These are phyloP conservation scores for Monosporozyma servazzii DNA, from an alignment of 805 yeast genomes.

Conservation along the genomic window DNA sequence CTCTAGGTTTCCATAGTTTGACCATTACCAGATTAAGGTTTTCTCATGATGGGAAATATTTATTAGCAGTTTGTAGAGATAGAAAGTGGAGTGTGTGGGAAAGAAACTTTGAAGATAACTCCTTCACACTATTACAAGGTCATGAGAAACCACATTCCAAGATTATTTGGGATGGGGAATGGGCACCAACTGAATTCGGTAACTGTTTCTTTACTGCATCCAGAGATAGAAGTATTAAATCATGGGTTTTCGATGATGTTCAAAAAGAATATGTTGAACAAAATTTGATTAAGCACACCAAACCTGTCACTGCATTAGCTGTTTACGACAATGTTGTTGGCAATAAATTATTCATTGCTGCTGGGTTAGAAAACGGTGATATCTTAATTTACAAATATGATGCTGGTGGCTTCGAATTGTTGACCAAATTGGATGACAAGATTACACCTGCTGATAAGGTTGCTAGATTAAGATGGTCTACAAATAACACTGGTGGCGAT, in stretches of 20 bases:
- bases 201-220: conserved; percentile 72
- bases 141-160: conserved; percentile 77
- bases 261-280: conserved; percentile 32
- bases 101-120: conserved; percentile 31
- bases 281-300: conserved; percentile 36
- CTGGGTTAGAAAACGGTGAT: conserved; percentile 65
- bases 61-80: conserved; percentile 82
- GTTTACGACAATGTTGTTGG: conserved; percentile 30
- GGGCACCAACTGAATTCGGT: conserved; percentile 52
- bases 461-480: conserved; percentile 51
- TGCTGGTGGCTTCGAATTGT: conserved; percentile 22
- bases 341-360: conserved; percentile 37
- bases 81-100: conserved; percentile 75
- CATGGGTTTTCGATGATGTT: conserved; percentile 48
- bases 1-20: conserved; percentile 60
- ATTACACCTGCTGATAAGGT: conserved; percentile 56
- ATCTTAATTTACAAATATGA: conserved; percentile 38
- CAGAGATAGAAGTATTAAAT: conserved; percentile 70
- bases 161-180: conserved; percentile 91
- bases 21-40: conserved; percentile 80
- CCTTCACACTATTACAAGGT: conserved; percentile 32
- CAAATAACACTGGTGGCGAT: conserved; percentile 13
- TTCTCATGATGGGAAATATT: conserved; percentile 53
- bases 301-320: conserved; percentile 63
- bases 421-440: conserved; percentile 30